phyloP scores from a whole-genome alignment of 148 eudicot genomes.

The Oxyria digyna region DNA sequence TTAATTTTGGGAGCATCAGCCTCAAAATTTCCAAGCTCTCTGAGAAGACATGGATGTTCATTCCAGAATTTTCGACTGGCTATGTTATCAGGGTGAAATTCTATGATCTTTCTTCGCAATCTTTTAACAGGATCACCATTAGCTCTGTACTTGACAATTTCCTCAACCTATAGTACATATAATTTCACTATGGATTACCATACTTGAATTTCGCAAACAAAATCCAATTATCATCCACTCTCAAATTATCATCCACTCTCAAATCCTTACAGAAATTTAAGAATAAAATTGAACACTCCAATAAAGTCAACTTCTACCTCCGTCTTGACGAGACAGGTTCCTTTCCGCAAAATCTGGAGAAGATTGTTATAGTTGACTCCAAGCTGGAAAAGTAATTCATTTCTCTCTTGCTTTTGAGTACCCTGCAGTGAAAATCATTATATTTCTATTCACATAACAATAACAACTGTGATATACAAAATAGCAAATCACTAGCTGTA shows the following conservation, averaged over 20 bases:
- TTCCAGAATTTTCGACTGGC: conserved; percentile 72
- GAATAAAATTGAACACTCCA: neutral
- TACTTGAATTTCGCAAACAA: neutral
- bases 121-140: conserved; percentile 53
- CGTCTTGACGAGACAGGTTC: conserved; percentile 61
- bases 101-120: conserved; percentile 34
- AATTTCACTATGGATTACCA: neutral
- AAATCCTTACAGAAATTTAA: neutral
- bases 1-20: conserved; percentile 41
- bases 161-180: conserved; percentile 37
- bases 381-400: conserved; percentile 73
- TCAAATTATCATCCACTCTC: neutral
- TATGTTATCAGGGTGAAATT: conserved; percentile 47
- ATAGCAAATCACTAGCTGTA: neutral
- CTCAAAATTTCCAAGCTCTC: conserved; percentile 49
- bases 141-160: conserved; percentile 42
- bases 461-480: neutral
- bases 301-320: conserved; percentile 29
- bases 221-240: neutral
- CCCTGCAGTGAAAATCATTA: conserved; percentile 24
- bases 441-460: neutral
- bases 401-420: conserved; percentile 53
- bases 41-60: conserved; percentile 34
- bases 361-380: conserved; percentile 60
- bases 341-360: conserved; percentile 68